Evolutionary conservation across 306 rosid genomes (phyloP), one percentile per base, ranked within the genome.

Genomic region (Pyrus betulifolia): DNA sequence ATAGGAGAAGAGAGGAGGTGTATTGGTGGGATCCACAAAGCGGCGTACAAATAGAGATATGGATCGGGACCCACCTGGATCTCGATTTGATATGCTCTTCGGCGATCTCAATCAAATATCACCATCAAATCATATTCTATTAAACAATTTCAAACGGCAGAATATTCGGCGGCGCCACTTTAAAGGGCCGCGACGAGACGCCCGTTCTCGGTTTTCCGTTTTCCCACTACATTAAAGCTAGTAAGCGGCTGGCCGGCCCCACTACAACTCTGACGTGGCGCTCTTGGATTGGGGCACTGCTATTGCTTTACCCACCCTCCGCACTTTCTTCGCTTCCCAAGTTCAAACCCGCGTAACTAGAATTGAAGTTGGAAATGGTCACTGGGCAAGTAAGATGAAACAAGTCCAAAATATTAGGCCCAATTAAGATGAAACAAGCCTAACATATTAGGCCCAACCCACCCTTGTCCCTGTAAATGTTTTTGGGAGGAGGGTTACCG

Each of bases 151-250:
- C 30, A 21, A 59, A 38, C n/a, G 49, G 11, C 13, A 67, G 79
- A 77, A 77, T 82, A 77, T 77, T 82, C 85, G 79, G 76, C 85
- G 82, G 79, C 82, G 82, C 35, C 78, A 72, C 83, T 59, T 67
- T 79, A 25, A 57, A 57, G 0, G 55, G 55, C 8, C 8, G 21
- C 19, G 21, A 49, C 8, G 55, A 3, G 8, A 49, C 19, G 6
- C 19, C 78, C 51, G 27, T 70, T 64, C 71, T 64, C 31, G 28
- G 52, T 13, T 45, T 38, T 25, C 42, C 18, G 31, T 58, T 9
- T 58, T n/a, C 14, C 28, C 28, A 22, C 62, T 15, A 6, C 62
- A n/a, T 70, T 25, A 11, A 22, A 23, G 3, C 33, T 4, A 0
- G 15, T 60, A 11, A 7, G 3, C 33, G 30, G 3, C 31, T 60